Base-by-base conservation (phyloP, 345 rosid genomes). In the Psidium friedrichsthalianum region DNA sequence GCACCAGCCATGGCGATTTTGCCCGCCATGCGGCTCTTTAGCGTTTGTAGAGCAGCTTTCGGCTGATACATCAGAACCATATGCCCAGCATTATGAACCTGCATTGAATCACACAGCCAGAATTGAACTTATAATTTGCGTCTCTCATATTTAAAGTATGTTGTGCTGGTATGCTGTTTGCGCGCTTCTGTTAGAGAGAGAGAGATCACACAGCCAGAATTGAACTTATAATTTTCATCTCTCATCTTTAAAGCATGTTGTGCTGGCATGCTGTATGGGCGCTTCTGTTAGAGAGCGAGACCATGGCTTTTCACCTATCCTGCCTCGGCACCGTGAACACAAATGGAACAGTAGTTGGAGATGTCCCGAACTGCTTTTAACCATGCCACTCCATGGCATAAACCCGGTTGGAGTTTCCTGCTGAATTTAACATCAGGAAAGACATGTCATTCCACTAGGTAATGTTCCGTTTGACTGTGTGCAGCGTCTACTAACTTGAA, bases 51-150 rank as follows among this genome's bases (percentile, higher is more conserved):
- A 49, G 98, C 90, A 85, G 92, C 96, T 87, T 97, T 94, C 16
- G 99, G 99, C 82, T 96, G 97, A 92, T 97, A 98, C 99, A 97
- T 97, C 21, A 98, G 98, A 83, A 96, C 99, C 96, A 94, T 91
- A 85, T 95, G 98, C 74, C 98, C 97, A 12, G 98, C 99, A 85
- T 94, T 86, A 55, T 92, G 91, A 6, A 96, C 94, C 99, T 95
- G 90, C 82, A 52, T 55, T 54, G 76, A 83, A 84, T 13, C 51
- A 22, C 83, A 51, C 44, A 10, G 40, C 56, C 57, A 83, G 74
- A 53, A 52, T 25, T 14, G 55, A 36, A 59, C 74, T 27, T 59
- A 27, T 27, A 13, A 59, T 27, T 59, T 27, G 20, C 18, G 18
- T 59, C 74, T 61, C 36, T 59, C 21, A 6, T 59, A 40, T 27